These are phyloP conservation scores for Gloeopeniophorella convolvens DNA, from an alignment of 768 basidiomycete species.

Conservation along the genomic window DNA sequence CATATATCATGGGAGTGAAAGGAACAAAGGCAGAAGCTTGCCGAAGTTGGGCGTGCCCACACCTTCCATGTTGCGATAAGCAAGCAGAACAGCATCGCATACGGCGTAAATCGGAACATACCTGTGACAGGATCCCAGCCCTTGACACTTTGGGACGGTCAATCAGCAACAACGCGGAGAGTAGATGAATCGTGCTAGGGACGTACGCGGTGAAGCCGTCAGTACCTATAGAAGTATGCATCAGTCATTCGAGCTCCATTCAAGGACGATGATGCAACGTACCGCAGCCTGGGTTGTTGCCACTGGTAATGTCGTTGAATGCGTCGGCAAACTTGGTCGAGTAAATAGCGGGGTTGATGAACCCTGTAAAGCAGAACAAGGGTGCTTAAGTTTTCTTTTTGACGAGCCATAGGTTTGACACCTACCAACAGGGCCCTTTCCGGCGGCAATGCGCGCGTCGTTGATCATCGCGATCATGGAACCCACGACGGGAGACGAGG, in stretches of 20 bases:
- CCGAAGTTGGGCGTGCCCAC: conserved; percentile 27
- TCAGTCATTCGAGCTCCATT: neutral
- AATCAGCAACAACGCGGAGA: neutral
- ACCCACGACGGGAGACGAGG: conserved; percentile 31
- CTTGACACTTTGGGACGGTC: conserved; percentile 9
- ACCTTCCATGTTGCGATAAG: conserved; percentile 6
- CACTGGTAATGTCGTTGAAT: conserved; percentile 26
- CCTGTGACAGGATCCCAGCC: conserved; percentile 27
- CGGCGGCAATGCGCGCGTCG: conserved; percentile 31
- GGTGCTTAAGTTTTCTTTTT: too few relatives aligned
- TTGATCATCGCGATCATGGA: conserved; percentile 33
- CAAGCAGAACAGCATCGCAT: too few relatives aligned
- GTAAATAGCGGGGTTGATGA: conserved; percentile 53
- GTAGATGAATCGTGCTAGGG: too few relatives aligned
- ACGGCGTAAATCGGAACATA: neutral
- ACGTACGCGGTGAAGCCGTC: conserved; percentile 24
- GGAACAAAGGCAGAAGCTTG: conserved; percentile 23
- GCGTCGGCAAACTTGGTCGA: conserved; percentile 15
- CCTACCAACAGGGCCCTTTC: conserved; percentile 30
- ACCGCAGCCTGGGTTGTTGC: conserved; percentile 23
- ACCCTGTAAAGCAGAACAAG: conserved; percentile 13
- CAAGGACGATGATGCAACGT: neutral
- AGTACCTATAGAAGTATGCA: conserved; percentile 11
- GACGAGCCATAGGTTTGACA: neutral
- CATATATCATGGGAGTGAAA: conserved; percentile 26